Percentiles rank a stretch among this genome's conserved stretches.
These are phyloP conservation scores for Peronospora destructor DNA, from an alignment of 352 stramenopile species.

Conservation along the genomic window DNA sequence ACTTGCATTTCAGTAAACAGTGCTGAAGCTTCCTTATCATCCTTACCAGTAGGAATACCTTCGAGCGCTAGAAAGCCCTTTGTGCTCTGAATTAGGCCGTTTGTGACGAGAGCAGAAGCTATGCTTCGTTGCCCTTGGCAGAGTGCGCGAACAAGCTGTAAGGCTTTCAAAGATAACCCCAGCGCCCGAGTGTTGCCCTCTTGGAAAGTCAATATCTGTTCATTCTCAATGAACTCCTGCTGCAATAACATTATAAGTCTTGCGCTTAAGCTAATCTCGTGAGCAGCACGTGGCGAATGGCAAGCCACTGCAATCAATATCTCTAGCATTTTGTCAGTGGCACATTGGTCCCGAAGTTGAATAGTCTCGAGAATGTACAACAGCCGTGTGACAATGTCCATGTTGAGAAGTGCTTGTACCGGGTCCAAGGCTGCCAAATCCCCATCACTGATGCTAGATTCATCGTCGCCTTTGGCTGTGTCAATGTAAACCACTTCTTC, in stretches of 20 bases:
- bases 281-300: slow-evolving; percentile 43
- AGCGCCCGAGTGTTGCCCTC: slow-evolving; percentile 25
- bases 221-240: slow-evolving; percentile 45
- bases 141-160: slow-evolving; percentile 38
- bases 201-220: slow-evolving; percentile 35
- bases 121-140: slow-evolving; percentile 45
- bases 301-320: slow-evolving; percentile 40
- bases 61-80: slow-evolving; percentile 52
- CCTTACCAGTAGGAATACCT: slow-evolving; percentile 15
- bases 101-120: slow-evolving; percentile 32
- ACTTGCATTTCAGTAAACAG: slow-evolving; percentile 38
- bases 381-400: slow-evolving; percentile 47
- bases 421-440: slow-evolving; percentile 48
- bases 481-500: slow-evolving; percentile 53
- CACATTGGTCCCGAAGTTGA: slow-evolving; percentile 34
- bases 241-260: slow-evolving; percentile 41
- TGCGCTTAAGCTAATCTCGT: slow-evolving; percentile 40
- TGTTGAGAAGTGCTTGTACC: slow-evolving; percentile 50
- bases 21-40: slow-evolving; percentile 11
- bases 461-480: slow-evolving; percentile 32
- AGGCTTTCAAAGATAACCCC: slow-evolving; percentile 32
- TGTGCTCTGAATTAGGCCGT: slow-evolving; percentile 46
- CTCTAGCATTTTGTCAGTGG: slow-evolving; percentile 50
- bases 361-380: slow-evolving; percentile 47
- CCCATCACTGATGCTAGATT: slow-evolving; percentile 37